phyloP scores from a whole-genome alignment of 2,329 filamentous ascomycete species.

The Xylariaceae sp. region DNA sequence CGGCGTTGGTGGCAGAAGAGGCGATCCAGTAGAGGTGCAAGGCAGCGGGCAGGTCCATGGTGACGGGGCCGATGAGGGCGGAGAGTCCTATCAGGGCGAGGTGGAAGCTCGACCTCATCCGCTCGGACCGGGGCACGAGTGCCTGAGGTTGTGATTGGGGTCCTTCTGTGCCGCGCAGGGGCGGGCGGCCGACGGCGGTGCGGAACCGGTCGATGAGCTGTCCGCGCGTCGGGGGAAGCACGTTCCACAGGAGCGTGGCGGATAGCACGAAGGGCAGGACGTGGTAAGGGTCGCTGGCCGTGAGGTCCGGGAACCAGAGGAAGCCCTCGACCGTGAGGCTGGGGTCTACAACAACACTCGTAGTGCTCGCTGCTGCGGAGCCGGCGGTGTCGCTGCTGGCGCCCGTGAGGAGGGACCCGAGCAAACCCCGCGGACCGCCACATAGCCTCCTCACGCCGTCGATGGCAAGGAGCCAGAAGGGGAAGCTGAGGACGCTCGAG shows the following conservation, averaged over 20 bases:
- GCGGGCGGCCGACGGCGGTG: constrained; percentile 1
- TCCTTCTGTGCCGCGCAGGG: too few species aligned
- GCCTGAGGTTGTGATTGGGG: too few species aligned
- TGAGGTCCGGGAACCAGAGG: constrained; percentile 53
- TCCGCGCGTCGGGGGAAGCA: constrained; percentile 28
- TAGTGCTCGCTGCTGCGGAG: not conserved
- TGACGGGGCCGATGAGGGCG: constrained; percentile 32
- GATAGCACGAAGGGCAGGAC: constrained; percentile 41
- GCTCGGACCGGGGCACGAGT: not conserved
- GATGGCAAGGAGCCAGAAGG: constrained; percentile 46
- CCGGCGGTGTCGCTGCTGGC: not conserved
- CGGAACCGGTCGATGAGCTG: constrained; percentile 21
- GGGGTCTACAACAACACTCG: constrained; percentile 26
- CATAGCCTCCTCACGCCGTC: constrained; percentile 46
- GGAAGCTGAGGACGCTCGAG: constrained; percentile 35
- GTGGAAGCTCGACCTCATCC: constrained; percentile 20
- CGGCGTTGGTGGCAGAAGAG: constrained; percentile 26
- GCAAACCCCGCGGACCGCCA: constrained; percentile 34
- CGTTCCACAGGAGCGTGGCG: constrained; percentile 30
- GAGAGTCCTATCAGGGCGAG: constrained; percentile 27
- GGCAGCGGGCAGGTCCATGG: constrained; percentile 36
- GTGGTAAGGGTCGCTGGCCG: constrained; percentile 45
- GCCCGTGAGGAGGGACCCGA: constrained; percentile 30
- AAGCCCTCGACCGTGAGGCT: constrained; percentile 45
- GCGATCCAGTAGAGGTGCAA: constrained; percentile 41